Evolutionary conservation across 306 rosid species (phyloP).

Genomic region (Dryas drummondii): DNA sequence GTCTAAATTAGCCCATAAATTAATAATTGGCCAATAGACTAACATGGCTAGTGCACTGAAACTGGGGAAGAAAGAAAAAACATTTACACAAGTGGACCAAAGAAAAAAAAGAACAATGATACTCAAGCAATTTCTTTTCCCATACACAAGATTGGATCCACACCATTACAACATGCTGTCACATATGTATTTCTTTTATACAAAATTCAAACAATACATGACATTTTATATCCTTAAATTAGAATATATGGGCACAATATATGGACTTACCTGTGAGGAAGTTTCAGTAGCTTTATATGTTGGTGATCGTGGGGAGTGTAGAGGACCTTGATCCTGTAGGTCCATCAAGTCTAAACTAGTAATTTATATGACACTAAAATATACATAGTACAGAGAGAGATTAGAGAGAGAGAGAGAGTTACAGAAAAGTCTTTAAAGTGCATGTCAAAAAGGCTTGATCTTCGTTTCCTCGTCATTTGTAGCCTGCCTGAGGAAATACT

Average conservation of each 20-base stretch:
- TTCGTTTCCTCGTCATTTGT: slow-evolving; percentile 39
- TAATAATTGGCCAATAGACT: slow-evolving; percentile 17
- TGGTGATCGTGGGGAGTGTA: slow-evolving; percentile 7
- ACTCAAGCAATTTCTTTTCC: not conserved
- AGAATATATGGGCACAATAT: no score
- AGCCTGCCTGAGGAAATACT: slow-evolving; percentile 48
- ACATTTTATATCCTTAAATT: not conserved
- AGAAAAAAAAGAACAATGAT: not conserved
- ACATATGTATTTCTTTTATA: not conserved
- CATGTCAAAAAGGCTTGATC: slow-evolving; percentile 61
- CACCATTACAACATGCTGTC: not conserved
- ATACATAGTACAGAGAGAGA: not conserved
- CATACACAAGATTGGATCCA: not conserved
- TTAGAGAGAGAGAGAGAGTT: not conserved
- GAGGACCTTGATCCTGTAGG: slow-evolving; percentile 13
- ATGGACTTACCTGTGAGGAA: not conserved
- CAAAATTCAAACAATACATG: not conserved
- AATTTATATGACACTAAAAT: not conserved
- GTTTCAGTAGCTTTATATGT: not conserved
- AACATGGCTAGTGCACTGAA: slow-evolving; percentile 43
- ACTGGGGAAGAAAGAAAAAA: slow-evolving; percentile 37
- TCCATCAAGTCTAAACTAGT: not conserved
- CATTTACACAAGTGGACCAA: not conserved
- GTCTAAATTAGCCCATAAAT: no score
- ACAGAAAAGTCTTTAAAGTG: slow-evolving; percentile 14